Evolutionary conservation across 1,284 basidiomycete genomes (phyloP), one percentile per base, ranked within the genome.

Genomic region (Cryptococcus neoformans): DNA sequence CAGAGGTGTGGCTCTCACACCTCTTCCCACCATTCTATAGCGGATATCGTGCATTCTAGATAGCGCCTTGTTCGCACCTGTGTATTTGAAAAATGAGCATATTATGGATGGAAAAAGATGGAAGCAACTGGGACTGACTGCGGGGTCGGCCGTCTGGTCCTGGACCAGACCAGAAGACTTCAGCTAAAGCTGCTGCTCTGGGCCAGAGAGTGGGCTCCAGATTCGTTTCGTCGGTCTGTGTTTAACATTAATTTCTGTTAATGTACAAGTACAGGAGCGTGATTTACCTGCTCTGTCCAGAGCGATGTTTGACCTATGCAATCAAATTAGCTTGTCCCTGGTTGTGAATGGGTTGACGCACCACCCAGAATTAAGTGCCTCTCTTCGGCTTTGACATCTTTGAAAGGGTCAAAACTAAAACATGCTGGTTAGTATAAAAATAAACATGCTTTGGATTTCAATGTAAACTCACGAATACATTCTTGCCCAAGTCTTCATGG

Each of bases 81-180:
- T 10, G 8, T 28, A 81, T 11, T 42, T 21, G 21, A 28, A 41
- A 12, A n/a, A 21, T 16, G 14, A 39, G 56, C 10, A 39, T 14
- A 4, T 21, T 17, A 42, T 14, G 14, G 37, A 36, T 42, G 39
- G 34, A 7, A 11, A 17, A 11, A 21, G 21, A 21, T 21, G 21
- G 21, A 21, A 21, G 21, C 11, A 37, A 4, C 11, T 16, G 12
- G 11, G 34, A 49, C 47, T 17, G 16, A 54, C 46, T 49, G 49
- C 48, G 21, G 8, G 36, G 41, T 5, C 83, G 79, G 28, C 80
- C 64, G 0, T 57, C 39, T 3, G 41, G 44, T 44, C 74, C 78
- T 0, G 81, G 79, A 0, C 90, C 88, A 2, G 83, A 85, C 90
- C 90, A 92, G 77, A 88, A 92, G 14, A 92, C 70, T 79, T 93